phyloP scores from a whole-genome alignment of 805 yeast genomes.

The Saturnispora sanitii region DNA sequence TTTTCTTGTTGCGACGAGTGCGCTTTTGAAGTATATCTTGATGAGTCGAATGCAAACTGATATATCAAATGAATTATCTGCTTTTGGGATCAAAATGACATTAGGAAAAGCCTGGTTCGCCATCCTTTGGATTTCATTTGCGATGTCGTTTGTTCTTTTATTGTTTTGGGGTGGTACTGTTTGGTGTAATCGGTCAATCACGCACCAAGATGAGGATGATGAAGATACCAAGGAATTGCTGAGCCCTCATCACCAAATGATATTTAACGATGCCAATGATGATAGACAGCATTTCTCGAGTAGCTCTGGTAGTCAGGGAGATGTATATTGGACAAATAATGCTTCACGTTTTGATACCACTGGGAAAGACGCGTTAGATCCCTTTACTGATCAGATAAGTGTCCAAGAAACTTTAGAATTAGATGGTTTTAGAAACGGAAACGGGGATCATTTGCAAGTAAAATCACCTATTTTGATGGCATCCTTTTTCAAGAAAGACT shows the following conservation, averaged over 20 bases:
- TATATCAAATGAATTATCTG: slow-evolving; percentile 28
- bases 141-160: slow-evolving; percentile 16
- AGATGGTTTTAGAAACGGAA: not conserved
- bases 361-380: no score
- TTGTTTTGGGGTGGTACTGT: slow-evolving; percentile 32
- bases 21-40: slow-evolving; percentile 28
- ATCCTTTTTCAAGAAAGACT: not conserved
- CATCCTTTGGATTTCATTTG: slow-evolving; percentile 33
- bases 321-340: no score
- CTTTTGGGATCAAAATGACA: slow-evolving; percentile 37
- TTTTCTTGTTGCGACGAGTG: slow-evolving; percentile 2
- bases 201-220: not conserved
- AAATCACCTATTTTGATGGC: slow-evolving; percentile 5
- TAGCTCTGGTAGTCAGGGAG: no score
- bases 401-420: not conserved
- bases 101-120: slow-evolving; percentile 32
- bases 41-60: slow-evolving; percentile 20
- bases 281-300: no score
- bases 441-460: not conserved
- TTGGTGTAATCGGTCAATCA: slow-evolving; percentile 53
- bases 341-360: no score
- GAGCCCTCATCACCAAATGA: no score
- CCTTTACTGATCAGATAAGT: no score
- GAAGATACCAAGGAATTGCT: not conserved
- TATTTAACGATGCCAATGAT: no score